Conservation (phyloP, 2,329 filamentous ascomycete species). For the Emergomyces africanus region DNA sequence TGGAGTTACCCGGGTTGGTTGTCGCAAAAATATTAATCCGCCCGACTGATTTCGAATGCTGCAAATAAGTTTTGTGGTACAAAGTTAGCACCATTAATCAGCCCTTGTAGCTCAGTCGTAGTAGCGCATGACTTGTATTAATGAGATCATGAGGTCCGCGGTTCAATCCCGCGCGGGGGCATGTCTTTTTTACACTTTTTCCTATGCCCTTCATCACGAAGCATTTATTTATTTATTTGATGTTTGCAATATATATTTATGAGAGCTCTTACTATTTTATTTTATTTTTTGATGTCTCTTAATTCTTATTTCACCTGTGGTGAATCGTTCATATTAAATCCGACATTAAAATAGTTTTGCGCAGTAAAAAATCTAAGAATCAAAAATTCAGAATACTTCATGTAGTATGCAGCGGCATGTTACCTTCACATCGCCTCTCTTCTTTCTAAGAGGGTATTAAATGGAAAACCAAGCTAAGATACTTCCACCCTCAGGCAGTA, state of each 20-base stretch:
- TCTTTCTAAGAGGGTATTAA: neutral
- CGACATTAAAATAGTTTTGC: too few relatives aligned
- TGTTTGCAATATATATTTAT: too few relatives aligned
- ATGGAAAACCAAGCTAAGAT: neutral
- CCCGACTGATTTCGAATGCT: neutral
- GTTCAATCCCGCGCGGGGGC: conserved; percentile 1
- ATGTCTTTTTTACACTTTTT: neutral
- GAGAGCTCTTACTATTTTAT: too few relatives aligned
- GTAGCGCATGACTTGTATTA: neutral
- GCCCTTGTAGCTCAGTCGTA: conserved; percentile 1
- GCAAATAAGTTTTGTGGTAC: neutral
- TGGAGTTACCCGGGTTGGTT: too few relatives aligned
- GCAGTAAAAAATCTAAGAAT: too few relatives aligned
- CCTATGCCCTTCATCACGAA: too few relatives aligned
- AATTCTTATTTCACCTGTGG: too few relatives aligned
- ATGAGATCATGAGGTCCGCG: neutral
- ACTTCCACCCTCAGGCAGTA: too few relatives aligned
- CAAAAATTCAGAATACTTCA: too few relatives aligned
- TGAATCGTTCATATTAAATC: too few relatives aligned
- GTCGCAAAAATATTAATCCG: neutral
- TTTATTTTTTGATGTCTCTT: too few relatives aligned
- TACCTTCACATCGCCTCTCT: neutral
- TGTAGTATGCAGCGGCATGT: neutral
- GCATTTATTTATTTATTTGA: too few relatives aligned
- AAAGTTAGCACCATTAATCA: neutral